Conservation (phyloP, 2,329 filamentous ascomycete species). For the Pseudogymnoascus pannorum region DNA sequence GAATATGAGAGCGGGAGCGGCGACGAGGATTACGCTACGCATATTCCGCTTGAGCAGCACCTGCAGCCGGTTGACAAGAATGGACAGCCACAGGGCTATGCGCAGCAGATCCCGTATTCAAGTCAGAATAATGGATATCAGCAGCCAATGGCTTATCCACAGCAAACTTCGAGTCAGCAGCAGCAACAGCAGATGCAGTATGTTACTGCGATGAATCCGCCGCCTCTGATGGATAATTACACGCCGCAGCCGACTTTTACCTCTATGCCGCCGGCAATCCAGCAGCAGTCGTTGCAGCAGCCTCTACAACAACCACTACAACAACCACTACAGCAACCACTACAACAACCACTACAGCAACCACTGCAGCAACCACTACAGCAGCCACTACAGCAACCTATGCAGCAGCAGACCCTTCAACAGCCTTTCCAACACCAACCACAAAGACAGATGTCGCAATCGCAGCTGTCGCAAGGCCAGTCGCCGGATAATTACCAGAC, state of each 20-base stretch:
- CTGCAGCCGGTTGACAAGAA: conserved; percentile 33
- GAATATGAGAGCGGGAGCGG: conserved; percentile 39
- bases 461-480: conserved; percentile 22
- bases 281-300: conserved; percentile 23
- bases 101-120: conserved; percentile 41
- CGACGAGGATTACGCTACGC: conserved; percentile 45
- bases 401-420: not conserved
- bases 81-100: conserved; percentile 36
- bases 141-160: conserved; percentile 9
- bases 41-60: conserved; percentile 44
- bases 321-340: not conserved
- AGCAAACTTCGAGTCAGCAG: conserved; percentile 35
- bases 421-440: not conserved
- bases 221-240: conserved; percentile 47
- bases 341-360: conserved; percentile 17
- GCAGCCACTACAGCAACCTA: conserved; percentile 20
- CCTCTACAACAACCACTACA: not conserved
- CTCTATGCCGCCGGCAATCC: conserved; percentile 43
- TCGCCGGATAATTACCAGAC: conserved; percentile 48
- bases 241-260: conserved; percentile 40
- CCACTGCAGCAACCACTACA: not conserved
- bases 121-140: conserved; percentile 34
- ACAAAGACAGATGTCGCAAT: conserved; percentile 18
- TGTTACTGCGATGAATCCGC: conserved; percentile 41
- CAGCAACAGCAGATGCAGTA: conserved; percentile 46